Conservation (phyloP, 768 basidiomycete species). For the Hericium rajendrae region DNA sequence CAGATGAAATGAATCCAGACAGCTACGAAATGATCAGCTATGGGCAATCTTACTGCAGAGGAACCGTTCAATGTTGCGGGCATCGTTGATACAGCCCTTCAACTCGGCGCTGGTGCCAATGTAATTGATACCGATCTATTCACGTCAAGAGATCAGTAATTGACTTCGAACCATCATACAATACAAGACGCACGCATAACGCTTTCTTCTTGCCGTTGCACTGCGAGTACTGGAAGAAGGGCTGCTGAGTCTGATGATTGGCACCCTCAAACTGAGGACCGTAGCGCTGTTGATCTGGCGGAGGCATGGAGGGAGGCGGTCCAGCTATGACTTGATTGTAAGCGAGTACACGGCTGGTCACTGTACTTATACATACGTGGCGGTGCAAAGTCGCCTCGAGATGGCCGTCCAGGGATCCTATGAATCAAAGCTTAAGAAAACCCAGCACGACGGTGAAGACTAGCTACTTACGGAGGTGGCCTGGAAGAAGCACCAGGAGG, state of each 20-base stretch:
- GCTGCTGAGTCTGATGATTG: constrained; percentile 23
- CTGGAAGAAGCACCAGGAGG: constrained; percentile 11
- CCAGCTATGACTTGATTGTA: constrained; percentile 15
- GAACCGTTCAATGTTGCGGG: constrained; percentile 41
- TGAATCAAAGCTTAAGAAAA: too few relatives aligned
- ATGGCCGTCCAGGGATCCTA: neutral
- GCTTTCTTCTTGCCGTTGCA: constrained; percentile 48
- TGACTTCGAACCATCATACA: neutral
- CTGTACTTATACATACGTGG: constrained; percentile 15
- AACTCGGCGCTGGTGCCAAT: constrained; percentile 32
- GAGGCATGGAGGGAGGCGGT: constrained; percentile 22
- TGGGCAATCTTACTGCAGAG: constrained; percentile 24
- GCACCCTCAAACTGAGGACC: constrained; percentile 33
- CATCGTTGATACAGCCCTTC: constrained; percentile 53
- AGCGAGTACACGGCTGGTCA: neutral
- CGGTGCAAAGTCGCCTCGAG: constrained; percentile 12
- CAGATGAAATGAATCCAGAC: neutral
- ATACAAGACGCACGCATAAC: constrained; percentile 31
- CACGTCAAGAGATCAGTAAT: neutral
- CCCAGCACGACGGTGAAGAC: too few relatives aligned
- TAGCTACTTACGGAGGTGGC: constrained; percentile 4
- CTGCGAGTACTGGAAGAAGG: constrained; percentile 46
- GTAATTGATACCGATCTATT: constrained; percentile 48
- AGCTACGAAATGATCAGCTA: neutral
- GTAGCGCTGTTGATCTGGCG: constrained; percentile 30